phyloP scores from a whole-genome alignment of 495 filamentous ascomycete species.

The Hypoxylon intermedium region DNA sequence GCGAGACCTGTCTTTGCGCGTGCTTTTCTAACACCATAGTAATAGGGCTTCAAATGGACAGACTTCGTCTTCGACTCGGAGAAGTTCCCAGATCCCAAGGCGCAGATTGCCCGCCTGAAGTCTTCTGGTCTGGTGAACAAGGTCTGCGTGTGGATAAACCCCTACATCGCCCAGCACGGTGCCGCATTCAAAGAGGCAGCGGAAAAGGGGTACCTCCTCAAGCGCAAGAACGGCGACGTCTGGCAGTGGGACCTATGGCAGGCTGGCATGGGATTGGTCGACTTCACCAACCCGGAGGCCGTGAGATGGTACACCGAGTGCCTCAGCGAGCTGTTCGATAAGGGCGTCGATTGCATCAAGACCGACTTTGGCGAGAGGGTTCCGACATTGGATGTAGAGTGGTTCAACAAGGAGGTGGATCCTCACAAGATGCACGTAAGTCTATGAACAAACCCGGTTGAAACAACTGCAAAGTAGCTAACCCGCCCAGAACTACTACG shows the following conservation, averaged over 20 bases:
- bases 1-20: background rate
- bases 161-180: constrained; percentile 72
- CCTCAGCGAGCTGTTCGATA: constrained; percentile 65
- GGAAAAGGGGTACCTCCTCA: constrained; percentile 71
- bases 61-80: constrained; percentile 74
- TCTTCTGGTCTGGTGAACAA: constrained; percentile 61
- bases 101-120: constrained; percentile 68
- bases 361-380: constrained; percentile 79
- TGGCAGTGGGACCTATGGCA: constrained; percentile 81
- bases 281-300: constrained; percentile 75
- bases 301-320: constrained; percentile 65
- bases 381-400: constrained; percentile 65
- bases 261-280: constrained; percentile 75
- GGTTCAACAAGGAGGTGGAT: constrained; percentile 62
- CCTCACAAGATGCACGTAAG: constrained; percentile 67
- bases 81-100: constrained; percentile 72
- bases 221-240: constrained; percentile 71
- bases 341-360: constrained; percentile 74
- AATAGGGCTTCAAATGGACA: constrained; percentile 71
- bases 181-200: constrained; percentile 69
- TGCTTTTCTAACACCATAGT: constrained; percentile 18
- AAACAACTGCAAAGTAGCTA: too few species aligned
- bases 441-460: too few species aligned
- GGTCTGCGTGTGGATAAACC: constrained; percentile 76
- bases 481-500: constrained; percentile 74